Base-by-base conservation (phyloP, 2,329 filamentous ascomycete genomes). In the Cladosporium velox region DNA sequence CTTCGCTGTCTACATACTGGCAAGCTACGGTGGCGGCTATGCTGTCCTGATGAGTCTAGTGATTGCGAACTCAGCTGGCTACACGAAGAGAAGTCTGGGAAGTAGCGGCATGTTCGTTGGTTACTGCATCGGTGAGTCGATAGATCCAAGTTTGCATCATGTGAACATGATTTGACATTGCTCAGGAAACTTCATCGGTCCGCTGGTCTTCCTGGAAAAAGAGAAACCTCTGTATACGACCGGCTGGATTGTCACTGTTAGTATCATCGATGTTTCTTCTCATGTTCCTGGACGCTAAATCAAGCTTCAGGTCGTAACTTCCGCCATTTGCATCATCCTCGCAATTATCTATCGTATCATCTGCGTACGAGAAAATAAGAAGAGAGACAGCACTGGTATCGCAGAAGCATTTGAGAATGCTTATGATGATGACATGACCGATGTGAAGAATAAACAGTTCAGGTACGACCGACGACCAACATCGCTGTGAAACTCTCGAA, bases 371-470 rank as follows among this genome's bases (percentile, higher is more conserved):
- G 77, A 81, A 12, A 85, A 85, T 67, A 73, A 71, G 21, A 75
- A 72, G 65, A 77, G 82, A 30, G 82, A 85, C 66, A 74, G 73
- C 57, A 69, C 78, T 1, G 81, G 81, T 2, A 77, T 76, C 11
- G 64, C 76, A n/a, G 83, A 85, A 72, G 82, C 77, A 1, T 85
- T 80, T 57, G 83, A 85, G 55, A 79, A 85, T 70, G 83, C 83
- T 0, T 85, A 83, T 65, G 81, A 85, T 60, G 83, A 85, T 71
- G 82, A 84, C 67, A 74, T 84, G 51, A 85, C 82, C 5, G 82
- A 85, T 69, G 78, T 70, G 59, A 79, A 70, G 67, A 71, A 70
- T 15, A 66, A 67, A 44, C 69, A 71, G 55, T 71, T 70, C 44
- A 60, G 69, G 60, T 70, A 67, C 55, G 38, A 12, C 4, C 8